Evolutionary conservation across 768 basidiomycete genomes (phyloP), one percentile per base, ranked within the genome.

Genomic region (Thelephora ganbajun): DNA sequence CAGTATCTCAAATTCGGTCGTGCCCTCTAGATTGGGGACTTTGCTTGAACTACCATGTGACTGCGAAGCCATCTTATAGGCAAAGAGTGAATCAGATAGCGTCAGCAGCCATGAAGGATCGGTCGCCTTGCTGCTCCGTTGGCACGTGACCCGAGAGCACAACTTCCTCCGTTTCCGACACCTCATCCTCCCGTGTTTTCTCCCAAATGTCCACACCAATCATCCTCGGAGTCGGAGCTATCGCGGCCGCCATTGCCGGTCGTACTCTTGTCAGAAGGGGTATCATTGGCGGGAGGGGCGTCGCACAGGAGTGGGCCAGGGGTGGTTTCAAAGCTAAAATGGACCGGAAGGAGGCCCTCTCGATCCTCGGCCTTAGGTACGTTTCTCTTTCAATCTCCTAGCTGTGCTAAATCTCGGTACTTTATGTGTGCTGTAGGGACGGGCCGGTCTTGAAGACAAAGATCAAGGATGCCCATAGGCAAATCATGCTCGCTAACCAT

Each of bases 401-500:
- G 13, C 30, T 1, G 35, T 46, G 44, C 26, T 43, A 23, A 44
- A 45, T 41, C 22, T 22, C 11, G 11, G 39, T 16, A 14, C 14
- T 22, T 41, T 9, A 14, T 22, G 19, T 45, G 44, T 33, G 44
- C 46, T 6, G 1, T 59, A 99, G 94, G 65, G 94, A 98, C 53
- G 78, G 80, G 14, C 74, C 87, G 9, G 70, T 69, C 48, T 67
- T 94, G n/a, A 74, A 77, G n/a, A 76, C 61, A 46, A 79, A 72
- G 62, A 62, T 97, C 49, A 97, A 97, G 67, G 94, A 97, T 56
- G 92, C 96, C 0, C 96, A 99, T 66, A 80, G 94, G 48, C 78
- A 84, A 34, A 87, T 99, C 55, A 99, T 99, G 96, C 74, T 98
- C 45, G 87, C 91, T 23, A 99, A 99, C 66, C 96, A 99, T 67